Evolutionary conservation across 495 filamentous ascomycete genomes (phyloP).

Genomic region (Penicillium waksmanii): DNA sequence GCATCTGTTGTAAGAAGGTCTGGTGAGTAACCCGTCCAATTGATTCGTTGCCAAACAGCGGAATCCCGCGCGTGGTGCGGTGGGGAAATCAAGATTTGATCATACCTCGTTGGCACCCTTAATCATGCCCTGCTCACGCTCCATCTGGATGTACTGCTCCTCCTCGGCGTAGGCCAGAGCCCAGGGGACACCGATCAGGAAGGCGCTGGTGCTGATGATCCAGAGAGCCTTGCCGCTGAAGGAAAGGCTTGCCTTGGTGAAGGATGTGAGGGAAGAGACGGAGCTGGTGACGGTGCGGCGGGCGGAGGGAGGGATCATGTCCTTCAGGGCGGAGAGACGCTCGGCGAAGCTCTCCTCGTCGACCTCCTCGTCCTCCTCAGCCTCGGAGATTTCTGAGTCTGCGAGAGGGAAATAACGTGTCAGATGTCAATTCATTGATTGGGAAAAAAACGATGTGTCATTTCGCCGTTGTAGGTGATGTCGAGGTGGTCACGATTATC

Average conservation of each 20-base stretch:
- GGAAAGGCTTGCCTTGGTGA: slow-evolving; percentile 62
- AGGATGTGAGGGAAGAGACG: slow-evolving; percentile 57
- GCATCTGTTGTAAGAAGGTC: slow-evolving; percentile 39
- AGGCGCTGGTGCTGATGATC: slow-evolving; percentile 82
- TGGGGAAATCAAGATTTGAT: slow-evolving; percentile 13
- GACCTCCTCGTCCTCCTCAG: slow-evolving; percentile 42
- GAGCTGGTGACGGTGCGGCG: slow-evolving; percentile 69
- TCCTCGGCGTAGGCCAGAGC: slow-evolving; percentile 92
- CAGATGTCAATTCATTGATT: slow-evolving; percentile 26
- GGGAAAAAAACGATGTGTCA: slow-evolving; percentile 19
- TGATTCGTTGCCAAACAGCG: background rate
- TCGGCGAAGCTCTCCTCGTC: slow-evolving; percentile 71
- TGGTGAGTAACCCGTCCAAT: slow-evolving; percentile 17
- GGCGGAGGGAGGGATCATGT: slow-evolving; percentile 85
- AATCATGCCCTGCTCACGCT: slow-evolving; percentile 96
- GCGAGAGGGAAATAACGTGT: slow-evolving; percentile 22
- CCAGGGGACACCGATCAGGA: slow-evolving; percentile 91
- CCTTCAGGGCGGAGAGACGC: slow-evolving; percentile 81
- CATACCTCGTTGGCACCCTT: slow-evolving; percentile 73
- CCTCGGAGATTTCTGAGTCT: slow-evolving; percentile 59
- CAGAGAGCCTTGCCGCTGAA: slow-evolving; percentile 84
- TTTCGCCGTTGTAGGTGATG: slow-evolving; percentile 7
- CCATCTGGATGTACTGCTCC: slow-evolving; percentile 93
- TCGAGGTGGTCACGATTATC: slow-evolving; percentile 5
- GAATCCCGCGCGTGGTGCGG: background rate